Base-by-base conservation (phyloP, 768 basidiomycete species). In the Suillus subaureus region DNA sequence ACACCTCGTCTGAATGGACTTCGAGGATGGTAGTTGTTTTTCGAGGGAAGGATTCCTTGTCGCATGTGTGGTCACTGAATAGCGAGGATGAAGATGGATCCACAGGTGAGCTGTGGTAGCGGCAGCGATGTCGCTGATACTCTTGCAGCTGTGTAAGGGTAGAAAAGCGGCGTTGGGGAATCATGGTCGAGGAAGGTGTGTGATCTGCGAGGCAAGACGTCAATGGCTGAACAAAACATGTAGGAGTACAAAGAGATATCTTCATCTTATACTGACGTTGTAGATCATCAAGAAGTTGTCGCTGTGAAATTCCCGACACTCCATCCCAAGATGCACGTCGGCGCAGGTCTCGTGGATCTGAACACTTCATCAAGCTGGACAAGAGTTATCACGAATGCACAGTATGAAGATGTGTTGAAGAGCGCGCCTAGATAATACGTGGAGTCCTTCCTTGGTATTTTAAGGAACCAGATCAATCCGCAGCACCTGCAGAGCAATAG, bases 1-100 rank as follows among this genome's bases (percentile, higher is more conserved):
- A 99, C 49, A 99, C 96, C 75, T 99, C 95, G 73, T 99, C 94
- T 13, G 82, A 85, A 77, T 98, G 97, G 37, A 90, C 93, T 55
- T 89, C 86, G 65, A 98, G 80, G 61, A 96, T 89, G 31, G 91
- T 90, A 3, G 94, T 96, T 16, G 93, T 96, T 28, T 90, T 81
- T 54, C 86, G 85, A 8, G 97, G 97, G 79, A 99, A 99, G 47
- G 85, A 85, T 33, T 86, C 84, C 72, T 89, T 85, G 67, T 89
- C 86, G 78, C 96, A 97, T 61, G 85, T 79, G 73, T 97, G 94
- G 75, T 99, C 96, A 57, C 84, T 83, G 72, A 94, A 94, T 57
- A 99, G 79, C 21, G 94, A 94, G 74, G 91, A 90, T 39, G 87
- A 81, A 16, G 80, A 73, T 23, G 83, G 75, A 57, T 82, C 83